phyloP scores from a whole-genome alignment of 345 rosid genomes.

The Gossypium bickii region DNA sequence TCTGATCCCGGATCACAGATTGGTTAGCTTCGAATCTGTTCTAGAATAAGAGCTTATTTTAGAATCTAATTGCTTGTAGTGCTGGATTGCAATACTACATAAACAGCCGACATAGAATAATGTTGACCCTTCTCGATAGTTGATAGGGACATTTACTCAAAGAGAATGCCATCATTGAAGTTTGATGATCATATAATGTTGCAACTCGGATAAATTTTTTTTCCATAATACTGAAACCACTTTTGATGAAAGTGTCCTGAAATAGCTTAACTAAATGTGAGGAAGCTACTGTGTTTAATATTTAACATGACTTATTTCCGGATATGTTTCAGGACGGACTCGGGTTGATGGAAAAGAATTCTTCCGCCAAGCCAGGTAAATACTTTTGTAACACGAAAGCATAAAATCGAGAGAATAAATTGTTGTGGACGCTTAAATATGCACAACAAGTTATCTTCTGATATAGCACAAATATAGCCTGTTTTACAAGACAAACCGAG shows the following conservation, averaged over 20 bases:
- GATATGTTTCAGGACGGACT: conserved; percentile 50
- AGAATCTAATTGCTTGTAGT: conserved; percentile 2
- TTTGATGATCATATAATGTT: background rate
- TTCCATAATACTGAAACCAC: background rate
- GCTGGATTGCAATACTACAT: background rate
- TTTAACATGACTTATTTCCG: background rate
- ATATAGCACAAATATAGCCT: background rate
- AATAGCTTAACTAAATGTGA: background rate
- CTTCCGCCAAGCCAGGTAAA: conserved; percentile 94
- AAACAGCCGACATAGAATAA: background rate
- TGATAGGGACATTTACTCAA: background rate
- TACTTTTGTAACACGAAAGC: background rate
- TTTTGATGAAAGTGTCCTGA: background rate
- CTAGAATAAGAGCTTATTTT: conserved; percentile 4
- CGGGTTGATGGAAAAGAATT: conserved; percentile 94
- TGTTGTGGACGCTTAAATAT: background rate
- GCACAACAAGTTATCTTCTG: background rate
- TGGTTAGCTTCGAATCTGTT: conserved; percentile 37
- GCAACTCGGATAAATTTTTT: background rate
- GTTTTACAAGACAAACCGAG: background rate
- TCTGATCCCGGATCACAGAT: conserved; percentile 58
- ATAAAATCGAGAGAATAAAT: background rate
- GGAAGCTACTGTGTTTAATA: background rate
- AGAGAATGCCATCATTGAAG: background rate
- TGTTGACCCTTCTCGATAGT: background rate